A percentile compares a stretch with the other conserved stretches of the same genome.
phyloP scores from a whole-genome alignment of 2,329 filamentous ascomycete species.

The Diaporthe vaccinii region DNA sequence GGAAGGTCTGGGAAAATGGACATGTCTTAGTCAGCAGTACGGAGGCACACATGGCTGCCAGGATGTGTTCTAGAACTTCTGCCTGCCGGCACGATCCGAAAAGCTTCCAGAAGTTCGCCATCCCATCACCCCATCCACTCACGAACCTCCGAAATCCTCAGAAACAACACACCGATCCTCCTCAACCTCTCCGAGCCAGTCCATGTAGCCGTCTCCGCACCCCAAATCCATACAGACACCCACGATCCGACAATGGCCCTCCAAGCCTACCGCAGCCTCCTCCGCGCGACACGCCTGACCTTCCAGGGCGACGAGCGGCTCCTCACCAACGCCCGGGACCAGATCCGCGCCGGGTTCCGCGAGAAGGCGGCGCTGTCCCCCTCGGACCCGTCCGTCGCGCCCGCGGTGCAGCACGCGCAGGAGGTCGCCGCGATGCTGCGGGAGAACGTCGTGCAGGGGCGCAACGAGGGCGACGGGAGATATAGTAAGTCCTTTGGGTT shows the following conservation, averaged over 20 bases:
- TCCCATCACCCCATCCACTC: neutral
- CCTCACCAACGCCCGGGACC: conserved; percentile 77
- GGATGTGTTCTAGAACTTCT: neutral
- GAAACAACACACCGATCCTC: neutral
- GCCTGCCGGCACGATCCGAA: conserved; percentile 27
- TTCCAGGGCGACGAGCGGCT: conserved; percentile 83
- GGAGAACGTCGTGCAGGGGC: conserved; percentile 90
- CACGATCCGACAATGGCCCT: conserved; percentile 68
- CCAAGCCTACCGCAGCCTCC: conserved; percentile 82
- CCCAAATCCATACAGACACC: neutral
- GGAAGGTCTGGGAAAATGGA: no score
- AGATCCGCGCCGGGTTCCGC: conserved; percentile 83
- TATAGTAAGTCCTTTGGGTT: conserved; percentile 68
- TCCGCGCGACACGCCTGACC: conserved; percentile 85
- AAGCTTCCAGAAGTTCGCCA: conserved; percentile 32
- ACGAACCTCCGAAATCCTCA: neutral
- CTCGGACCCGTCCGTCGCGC: conserved; percentile 69
- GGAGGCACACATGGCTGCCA: neutral
- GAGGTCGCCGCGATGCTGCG: conserved; percentile 85
- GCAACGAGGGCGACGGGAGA: conserved; percentile 61
- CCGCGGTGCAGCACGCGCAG: conserved; percentile 82
- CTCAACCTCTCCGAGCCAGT: neutral
- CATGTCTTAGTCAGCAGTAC: conserved; percentile 18
- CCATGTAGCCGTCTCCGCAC: no score
- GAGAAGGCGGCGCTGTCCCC: conserved; percentile 72